Evolutionary conservation across 2,329 filamentous ascomycete species (phyloP), one percentile per base, ranked within the genome.

Genomic region (Tolypocladium pustulatum): DNA sequence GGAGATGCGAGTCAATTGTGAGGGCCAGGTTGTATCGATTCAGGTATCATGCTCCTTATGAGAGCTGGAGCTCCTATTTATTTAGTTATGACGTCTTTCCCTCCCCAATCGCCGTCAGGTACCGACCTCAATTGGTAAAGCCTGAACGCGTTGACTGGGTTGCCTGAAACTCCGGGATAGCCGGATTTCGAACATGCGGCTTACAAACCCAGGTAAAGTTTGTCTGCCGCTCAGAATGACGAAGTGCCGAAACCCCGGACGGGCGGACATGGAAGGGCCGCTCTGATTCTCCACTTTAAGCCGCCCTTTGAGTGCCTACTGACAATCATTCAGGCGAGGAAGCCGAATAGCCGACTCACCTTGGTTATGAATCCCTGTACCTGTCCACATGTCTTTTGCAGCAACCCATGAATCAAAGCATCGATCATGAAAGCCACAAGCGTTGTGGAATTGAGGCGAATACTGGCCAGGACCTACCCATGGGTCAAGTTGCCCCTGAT

Each of bases 401-500:
- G 3, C 6, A n/a, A 27, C 4, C 4, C 10, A 4, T 4, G 4
- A 32, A 6, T 17, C 15, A 32, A 49, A 9, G 0, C 10, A 12
- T 6, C 17, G 15, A 51, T 32, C 46, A 51, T 51, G 46, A 9
- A 17, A 8, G 17, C 30, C 49, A 17, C 8, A 7, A 27, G 49
- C 17, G 37, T 37, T 9, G 12, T 15, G 2, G 37, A 55, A 1
- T 8, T 55, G 3, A 55, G 20, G 57, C 57, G 43, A 43, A 52
- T 56, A 12, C 58, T 66, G 8, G 60, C 60, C 10, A 59, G 60
- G 56, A 36, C 55, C 2, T 66, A 63, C 56, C 66, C 67, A 49
- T 72, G 70, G 70, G 55, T 62, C 10, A 66, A 86, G n/a, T 41
- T 66, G 3, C 68, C 71, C 0, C 65, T 89, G 25, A 77, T 91